These are phyloP conservation scores for Exophiala mesophila DNA, from an alignment of 2,329 filamentous ascomycete genomes.

Conservation along the genomic window DNA sequence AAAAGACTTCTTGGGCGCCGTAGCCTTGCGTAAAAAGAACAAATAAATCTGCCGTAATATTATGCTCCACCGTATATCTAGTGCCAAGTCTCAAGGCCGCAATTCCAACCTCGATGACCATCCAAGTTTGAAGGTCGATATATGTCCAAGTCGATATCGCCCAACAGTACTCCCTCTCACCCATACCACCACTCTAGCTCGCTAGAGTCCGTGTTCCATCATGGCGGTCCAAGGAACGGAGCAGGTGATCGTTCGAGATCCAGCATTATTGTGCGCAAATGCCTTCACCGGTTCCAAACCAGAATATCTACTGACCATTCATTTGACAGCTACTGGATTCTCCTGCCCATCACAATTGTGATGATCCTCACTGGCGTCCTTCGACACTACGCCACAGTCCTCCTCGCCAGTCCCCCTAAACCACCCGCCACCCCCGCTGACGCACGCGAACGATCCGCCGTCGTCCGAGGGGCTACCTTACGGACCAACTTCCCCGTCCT, in stretches of 20 bases:
- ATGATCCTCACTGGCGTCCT: slow-evolving; percentile 97
- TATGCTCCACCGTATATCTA: too few species aligned
- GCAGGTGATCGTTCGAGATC: slow-evolving; percentile 97
- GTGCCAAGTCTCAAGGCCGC: too few species aligned
- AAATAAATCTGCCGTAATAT: too few species aligned
- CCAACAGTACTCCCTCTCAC: too few species aligned
- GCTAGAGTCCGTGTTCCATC: slow-evolving; percentile 28
- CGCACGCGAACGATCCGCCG: slow-evolving; percentile 74
- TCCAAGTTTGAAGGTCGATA: too few species aligned
- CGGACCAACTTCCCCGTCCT: slow-evolving; percentile 79
- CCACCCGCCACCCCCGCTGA: slow-evolving; percentile 57
- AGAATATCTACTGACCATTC: slow-evolving; percentile 8
- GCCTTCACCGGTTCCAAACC: not conserved
- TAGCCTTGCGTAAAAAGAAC: too few species aligned
- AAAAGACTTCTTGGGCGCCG: too few species aligned
- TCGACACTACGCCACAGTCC: slow-evolving; percentile 90
- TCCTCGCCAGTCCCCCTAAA: slow-evolving; percentile 82
- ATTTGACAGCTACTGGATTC: slow-evolving; percentile 83
- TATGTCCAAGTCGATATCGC: too few species aligned
- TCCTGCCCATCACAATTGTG: slow-evolving; percentile 93
- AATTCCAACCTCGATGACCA: too few species aligned
- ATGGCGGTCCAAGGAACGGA: slow-evolving; percentile 78
- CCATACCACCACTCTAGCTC: too few species aligned
- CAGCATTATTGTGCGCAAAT: slow-evolving; percentile 79
- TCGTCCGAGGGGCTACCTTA: slow-evolving; percentile 78